These are phyloP conservation scores for Phaeophleospora eucalypticola DNA, from an alignment of 2,329 filamentous ascomycete species.

Conservation along the genomic window DNA sequence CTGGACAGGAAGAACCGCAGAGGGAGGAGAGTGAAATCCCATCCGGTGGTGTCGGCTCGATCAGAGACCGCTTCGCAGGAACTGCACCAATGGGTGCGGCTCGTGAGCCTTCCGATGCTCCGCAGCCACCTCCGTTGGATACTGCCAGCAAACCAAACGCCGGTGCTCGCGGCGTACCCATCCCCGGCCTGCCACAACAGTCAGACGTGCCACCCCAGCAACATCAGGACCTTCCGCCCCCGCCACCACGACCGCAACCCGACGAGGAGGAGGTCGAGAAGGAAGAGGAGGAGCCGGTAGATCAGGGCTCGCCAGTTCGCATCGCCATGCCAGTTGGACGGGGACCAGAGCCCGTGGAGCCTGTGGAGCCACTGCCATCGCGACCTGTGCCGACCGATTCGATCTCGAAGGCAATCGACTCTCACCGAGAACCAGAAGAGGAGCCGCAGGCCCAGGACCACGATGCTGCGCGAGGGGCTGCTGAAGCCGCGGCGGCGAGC, in stretches of 20 bases:
- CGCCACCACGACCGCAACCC: conserved; percentile 38
- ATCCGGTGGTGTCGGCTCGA: conserved; percentile 63
- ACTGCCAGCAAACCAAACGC: conserved; percentile 65
- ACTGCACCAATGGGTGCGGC: conserved; percentile 65
- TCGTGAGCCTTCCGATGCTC: conserved; percentile 38
- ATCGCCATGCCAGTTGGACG: conserved; percentile 81
- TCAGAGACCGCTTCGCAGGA: conserved; percentile 79
- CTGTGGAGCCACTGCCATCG: conserved; percentile 45
- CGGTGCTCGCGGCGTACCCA: conserved; percentile 61
- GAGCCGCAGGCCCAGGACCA: conserved; percentile 60
- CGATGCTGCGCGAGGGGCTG: conserved; percentile 52
- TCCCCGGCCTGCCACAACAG: conserved; percentile 67
- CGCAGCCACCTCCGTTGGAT: conserved; percentile 60
- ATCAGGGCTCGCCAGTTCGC: conserved; percentile 68
- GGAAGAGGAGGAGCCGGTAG: conserved; percentile 37
- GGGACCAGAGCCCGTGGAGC: conserved; percentile 51
- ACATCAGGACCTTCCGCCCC: conserved; percentile 43
- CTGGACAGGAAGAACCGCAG: conserved; percentile 51
- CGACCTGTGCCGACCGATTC: conserved; percentile 61
- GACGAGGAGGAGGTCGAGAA: conserved; percentile 27
- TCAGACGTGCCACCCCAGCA: conserved; percentile 54
- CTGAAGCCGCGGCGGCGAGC: conserved; percentile 41
- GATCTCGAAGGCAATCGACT: conserved; percentile 58
- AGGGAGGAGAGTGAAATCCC: conserved; percentile 50
- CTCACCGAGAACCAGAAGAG: conserved; percentile 60